These are phyloP conservation scores for Hanseniaspora singularis DNA, from an alignment of 805 yeast species.

Conservation along the genomic window DNA sequence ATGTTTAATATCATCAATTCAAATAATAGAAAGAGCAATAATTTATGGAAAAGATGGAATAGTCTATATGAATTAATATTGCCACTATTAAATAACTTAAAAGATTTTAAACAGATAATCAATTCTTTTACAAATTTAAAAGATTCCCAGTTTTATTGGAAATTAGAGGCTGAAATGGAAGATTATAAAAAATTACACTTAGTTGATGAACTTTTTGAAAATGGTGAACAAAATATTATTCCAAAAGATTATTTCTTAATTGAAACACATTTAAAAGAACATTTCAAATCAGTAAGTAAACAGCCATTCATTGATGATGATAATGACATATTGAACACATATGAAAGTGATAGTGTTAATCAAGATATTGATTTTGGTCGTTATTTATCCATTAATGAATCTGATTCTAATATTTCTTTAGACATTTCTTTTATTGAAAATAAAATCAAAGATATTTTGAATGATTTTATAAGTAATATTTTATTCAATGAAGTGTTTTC, in stretches of 20 bases:
- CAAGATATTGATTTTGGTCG: too few species aligned
- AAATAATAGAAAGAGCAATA: slow-evolving; percentile 12
- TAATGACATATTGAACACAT: too few species aligned
- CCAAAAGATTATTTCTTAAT: not conserved
- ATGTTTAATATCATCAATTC: not conserved
- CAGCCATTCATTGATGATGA: too few species aligned
- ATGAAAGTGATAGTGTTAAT: too few species aligned
- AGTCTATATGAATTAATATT: not conserved
- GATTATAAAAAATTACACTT: slow-evolving; percentile 1
- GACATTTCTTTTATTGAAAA: too few species aligned
- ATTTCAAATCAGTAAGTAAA: too few species aligned
- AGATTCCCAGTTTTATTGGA: not conserved
- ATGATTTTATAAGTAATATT: too few species aligned
- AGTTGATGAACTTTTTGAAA: not conserved
- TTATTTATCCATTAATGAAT: too few species aligned
- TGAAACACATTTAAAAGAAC: not conserved
- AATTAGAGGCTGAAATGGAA: not conserved
- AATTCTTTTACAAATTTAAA: not conserved
- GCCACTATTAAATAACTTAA: slow-evolving; percentile 4
- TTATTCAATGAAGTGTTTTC: too few species aligned
- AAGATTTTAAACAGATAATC: not conserved
- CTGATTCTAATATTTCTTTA: too few species aligned
- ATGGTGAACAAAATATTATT: not conserved
- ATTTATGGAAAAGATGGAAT: slow-evolving; percentile 15
- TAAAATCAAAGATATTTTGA: too few species aligned